Evolutionary conservation across 2,329 filamentous ascomycete species (phyloP).

Genomic region (Diaporthe eres): DNA sequence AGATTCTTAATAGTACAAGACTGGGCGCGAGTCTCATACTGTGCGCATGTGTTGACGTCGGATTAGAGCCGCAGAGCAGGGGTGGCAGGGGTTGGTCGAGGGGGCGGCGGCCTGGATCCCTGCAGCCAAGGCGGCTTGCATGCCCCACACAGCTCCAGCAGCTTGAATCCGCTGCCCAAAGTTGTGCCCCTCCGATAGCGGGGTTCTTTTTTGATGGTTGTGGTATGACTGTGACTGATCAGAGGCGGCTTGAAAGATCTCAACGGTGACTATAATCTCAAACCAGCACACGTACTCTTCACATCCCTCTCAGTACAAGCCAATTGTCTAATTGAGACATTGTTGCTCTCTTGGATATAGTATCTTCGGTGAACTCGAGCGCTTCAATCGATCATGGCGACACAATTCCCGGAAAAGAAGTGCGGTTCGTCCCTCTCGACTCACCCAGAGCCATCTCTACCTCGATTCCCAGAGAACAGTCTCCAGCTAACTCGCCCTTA

Average conservation of each 20-base stretch:
- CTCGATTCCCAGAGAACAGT: background rate
- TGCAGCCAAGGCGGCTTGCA: background rate
- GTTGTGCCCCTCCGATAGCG: conserved; percentile 32
- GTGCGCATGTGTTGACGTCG: background rate
- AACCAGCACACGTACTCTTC: background rate
- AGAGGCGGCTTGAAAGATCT: background rate
- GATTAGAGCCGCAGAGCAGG: conserved; percentile 10
- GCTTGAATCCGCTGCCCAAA: background rate
- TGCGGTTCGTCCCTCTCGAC: conserved; percentile 62
- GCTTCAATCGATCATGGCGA: conserved; percentile 37
- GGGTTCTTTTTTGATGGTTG: conserved; percentile 34
- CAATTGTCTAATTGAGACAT: background rate
- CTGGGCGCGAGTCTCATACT: background rate
- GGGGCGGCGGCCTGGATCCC: conserved; percentile 7
- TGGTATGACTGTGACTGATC: background rate
- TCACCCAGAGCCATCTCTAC: conserved; percentile 26
- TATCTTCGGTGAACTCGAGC: too few relatives aligned
- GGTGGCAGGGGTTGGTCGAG: background rate
- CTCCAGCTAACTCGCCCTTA: conserved; percentile 35
- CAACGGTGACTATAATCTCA: background rate
- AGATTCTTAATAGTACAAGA: background rate
- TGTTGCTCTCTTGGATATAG: background rate
- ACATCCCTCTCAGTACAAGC: background rate
- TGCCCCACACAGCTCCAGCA: conserved; percentile 9
- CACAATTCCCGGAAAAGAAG: conserved; percentile 70